phyloP scores from a whole-genome alignment of 805 yeast species.

The Starmerella davenportii region DNA sequence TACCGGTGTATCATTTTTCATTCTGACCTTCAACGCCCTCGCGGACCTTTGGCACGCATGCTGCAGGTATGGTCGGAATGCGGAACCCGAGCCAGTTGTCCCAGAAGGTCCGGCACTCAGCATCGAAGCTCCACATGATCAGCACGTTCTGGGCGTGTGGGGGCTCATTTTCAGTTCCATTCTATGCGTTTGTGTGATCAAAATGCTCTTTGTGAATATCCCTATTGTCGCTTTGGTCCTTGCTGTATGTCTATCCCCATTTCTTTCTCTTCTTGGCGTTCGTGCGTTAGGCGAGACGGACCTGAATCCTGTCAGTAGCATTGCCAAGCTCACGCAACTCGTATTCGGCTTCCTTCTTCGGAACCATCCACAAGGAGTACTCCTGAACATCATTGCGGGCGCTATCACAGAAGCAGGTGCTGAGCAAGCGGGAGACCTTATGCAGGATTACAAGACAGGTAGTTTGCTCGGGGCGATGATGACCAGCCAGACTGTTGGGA shows the following conservation, averaged over 20 bases:
- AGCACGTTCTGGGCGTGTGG: constrained; percentile 16
- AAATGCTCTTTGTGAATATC: constrained; percentile 44
- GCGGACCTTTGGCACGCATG: background rate
- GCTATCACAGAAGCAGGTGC: constrained; percentile 98
- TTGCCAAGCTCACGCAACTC: constrained; percentile 83
- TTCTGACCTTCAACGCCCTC: constrained; percentile 4
- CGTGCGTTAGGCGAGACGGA: constrained; percentile 95
- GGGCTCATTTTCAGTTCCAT: constrained; percentile 55
- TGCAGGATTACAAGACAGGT: constrained; percentile 95
- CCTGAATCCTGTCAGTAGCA: constrained; percentile 89
- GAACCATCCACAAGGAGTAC: constrained; percentile 59
- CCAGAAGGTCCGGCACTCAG: background rate
- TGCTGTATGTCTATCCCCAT: constrained; percentile 58
- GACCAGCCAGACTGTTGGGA: constrained; percentile 78
- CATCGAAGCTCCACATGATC: constrained; percentile 7
- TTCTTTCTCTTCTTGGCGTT: constrained; percentile 72
- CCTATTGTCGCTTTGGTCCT: constrained; percentile 52
- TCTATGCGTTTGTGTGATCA: constrained; percentile 47
- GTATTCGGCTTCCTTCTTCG: constrained; percentile 73
- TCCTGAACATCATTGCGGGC: constrained; percentile 81
- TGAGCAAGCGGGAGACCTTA: constrained; percentile 93
- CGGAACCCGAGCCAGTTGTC: background rate
- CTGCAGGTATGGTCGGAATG: background rate
- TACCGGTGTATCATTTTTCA: constrained; percentile 56
- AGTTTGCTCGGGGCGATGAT: constrained; percentile 84